Conservation (phyloP, 768 basidiomycete genomes). For the Cystobasidium tubakii region DNA sequence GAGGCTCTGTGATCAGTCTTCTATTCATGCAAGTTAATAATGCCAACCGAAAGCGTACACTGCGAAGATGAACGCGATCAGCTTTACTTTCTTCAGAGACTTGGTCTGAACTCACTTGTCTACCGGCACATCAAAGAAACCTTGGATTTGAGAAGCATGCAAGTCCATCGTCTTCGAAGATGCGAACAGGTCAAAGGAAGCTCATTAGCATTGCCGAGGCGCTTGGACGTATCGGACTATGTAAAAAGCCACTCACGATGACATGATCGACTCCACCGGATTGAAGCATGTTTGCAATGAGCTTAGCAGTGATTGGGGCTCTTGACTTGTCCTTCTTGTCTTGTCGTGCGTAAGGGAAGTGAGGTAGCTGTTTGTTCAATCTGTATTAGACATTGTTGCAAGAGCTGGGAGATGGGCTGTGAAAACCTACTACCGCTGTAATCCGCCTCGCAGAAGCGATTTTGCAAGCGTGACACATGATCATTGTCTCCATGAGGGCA, state of each 20-base stretch:
- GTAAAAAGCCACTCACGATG: conserved; percentile 60
- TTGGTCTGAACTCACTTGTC: conserved; percentile 72
- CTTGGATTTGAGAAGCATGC: conserved; percentile 97
- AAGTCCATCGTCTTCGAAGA: conserved; percentile 86
- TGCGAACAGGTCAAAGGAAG: not conserved
- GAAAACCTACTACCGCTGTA: conserved; percentile 67
- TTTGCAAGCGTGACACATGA: conserved; percentile 99
- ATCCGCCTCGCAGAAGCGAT: conserved; percentile 98
- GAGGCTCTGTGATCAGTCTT: conserved; percentile 46
- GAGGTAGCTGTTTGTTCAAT: conserved; percentile 52
- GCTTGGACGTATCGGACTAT: not conserved
- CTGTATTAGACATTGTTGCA: not conserved
- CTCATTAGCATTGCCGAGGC: not conserved
- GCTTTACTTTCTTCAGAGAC: not conserved
- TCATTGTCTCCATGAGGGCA: conserved; percentile 93
- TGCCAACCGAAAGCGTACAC: conserved; percentile 48
- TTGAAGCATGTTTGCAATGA: conserved; percentile 95
- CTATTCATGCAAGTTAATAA: not conserved
- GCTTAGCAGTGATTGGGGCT: conserved; percentile 94
- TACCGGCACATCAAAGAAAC: conserved; percentile 98
- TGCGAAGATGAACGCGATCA: conserved; percentile 20
- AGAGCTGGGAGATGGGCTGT: not conserved
- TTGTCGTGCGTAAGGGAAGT: conserved; percentile 94
- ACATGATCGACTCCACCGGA: conserved; percentile 92
- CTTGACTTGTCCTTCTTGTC: conserved; percentile 99